Evolutionary conservation across 2,329 filamentous ascomycete species (phyloP).

Genomic region (Hypoxylon sp.): DNA sequence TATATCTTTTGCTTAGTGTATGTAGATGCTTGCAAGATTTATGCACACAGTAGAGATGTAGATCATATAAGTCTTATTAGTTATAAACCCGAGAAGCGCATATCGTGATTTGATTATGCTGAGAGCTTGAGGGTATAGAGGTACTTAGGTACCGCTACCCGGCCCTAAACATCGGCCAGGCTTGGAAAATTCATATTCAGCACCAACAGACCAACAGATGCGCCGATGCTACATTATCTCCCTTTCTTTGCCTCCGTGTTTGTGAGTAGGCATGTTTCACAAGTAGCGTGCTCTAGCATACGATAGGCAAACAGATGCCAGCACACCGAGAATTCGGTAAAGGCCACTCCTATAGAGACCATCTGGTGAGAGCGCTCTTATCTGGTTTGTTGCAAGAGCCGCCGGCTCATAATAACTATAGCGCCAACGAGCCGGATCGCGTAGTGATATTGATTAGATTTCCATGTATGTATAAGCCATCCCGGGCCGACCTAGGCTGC

Average conservation of each 20-base stretch:
- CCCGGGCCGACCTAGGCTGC: conserved; percentile 39
- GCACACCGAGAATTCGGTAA: neutral
- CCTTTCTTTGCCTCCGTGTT: conserved; percentile 1
- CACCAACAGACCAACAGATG: conserved; percentile 3
- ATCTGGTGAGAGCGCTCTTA: neutral
- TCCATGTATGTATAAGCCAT: neutral
- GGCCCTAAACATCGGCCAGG: neutral
- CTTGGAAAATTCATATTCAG: neutral
- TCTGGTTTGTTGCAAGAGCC: neutral
- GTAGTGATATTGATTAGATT: conserved; percentile 7
- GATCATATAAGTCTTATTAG: neutral
- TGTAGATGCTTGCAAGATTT: too few relatives aligned
- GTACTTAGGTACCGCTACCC: neutral
- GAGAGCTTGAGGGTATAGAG: neutral
- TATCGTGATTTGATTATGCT: neutral
- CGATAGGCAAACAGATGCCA: neutral
- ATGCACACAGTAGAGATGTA: neutral
- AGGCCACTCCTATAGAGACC: neutral
- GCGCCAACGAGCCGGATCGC: conserved; percentile 5
- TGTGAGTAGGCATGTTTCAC: conserved; percentile 5
- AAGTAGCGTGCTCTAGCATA: neutral
- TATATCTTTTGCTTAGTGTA: too few relatives aligned
- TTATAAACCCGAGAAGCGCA: neutral
- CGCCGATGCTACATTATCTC: neutral
- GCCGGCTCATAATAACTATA: neutral